phyloP scores from a whole-genome alignment of 1,139 yeast species.

The Candida pseudoviswanathii region DNA sequence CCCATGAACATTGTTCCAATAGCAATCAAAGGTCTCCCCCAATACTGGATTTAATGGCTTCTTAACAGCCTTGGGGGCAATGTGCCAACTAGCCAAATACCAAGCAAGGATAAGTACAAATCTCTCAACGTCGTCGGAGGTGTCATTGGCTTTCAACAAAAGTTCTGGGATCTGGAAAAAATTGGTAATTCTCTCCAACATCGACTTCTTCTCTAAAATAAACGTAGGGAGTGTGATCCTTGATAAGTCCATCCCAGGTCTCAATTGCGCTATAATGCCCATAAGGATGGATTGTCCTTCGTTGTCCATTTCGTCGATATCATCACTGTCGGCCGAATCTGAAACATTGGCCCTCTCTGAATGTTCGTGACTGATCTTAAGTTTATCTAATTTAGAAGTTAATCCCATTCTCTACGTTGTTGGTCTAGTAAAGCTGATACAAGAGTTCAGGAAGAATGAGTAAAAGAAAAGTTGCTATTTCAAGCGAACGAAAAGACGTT shows the following conservation, averaged over 20 bases:
- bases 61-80: constrained; percentile 97
- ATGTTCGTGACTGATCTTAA: constrained; percentile 20
- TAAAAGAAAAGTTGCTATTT: neutral
- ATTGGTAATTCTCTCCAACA: constrained; percentile 94
- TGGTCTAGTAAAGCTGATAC: neutral
- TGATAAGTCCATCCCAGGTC: constrained; percentile 90
- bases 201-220: constrained; percentile 89
- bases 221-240: constrained; percentile 94
- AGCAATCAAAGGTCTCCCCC: constrained; percentile 88
- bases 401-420: constrained; percentile 30
- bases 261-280: constrained; percentile 85
- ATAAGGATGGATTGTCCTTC: constrained; percentile 84
- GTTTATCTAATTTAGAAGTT: constrained; percentile 37
- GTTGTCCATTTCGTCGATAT: constrained; percentile 87
- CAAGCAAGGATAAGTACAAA: constrained; percentile 77
- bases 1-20: constrained; percentile 81
- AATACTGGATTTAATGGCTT: constrained; percentile 94
- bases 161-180: constrained; percentile 82
- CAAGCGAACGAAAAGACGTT: neutral
- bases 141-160: constrained; percentile 65
- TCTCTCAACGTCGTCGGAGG: constrained; percentile 61
- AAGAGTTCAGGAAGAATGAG: neutral
- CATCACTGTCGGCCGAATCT: constrained; percentile 47
- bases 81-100: constrained; percentile 97
- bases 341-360: neutral